Evolutionary conservation across 2,329 filamentous ascomycete species (phyloP), one percentile per base, ranked within the genome.

Genomic region (Pezicula neosporulosa): DNA sequence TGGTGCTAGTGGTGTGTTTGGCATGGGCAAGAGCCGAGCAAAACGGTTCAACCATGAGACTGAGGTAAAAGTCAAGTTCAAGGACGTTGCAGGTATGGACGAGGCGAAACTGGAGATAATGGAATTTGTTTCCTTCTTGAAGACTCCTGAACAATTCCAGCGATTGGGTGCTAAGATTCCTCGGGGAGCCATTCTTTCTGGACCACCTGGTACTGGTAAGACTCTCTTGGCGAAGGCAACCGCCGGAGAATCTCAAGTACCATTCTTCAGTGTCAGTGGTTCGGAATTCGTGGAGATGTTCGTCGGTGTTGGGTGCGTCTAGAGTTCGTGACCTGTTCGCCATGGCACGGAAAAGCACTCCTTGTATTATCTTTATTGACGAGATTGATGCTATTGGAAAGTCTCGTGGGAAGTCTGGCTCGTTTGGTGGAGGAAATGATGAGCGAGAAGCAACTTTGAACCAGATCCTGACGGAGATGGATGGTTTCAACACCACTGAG

Each of bases 211-310:
- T 78, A 99, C 94, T 44, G 94, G 94, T 85, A 99, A 99, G 77
- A 99, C 94, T 2, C 76, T 99, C 55, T 82, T 99, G 43, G 94
- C 94, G 56, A 99, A 99, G 76, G 94, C 94, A 13, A 99, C 94
- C 9, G 94, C 94, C 47, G 94, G 94, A 68, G 94, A 99, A 74
- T 97, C 94, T 24, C 87, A 89, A 41, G 94, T 99, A 30, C 94
- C 94, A 0, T 99, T 99, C 80, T 99, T 92, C 80, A 96, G 90
- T 65, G 94, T 99, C 63, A 97, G 91, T 70, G 94, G 94, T 67
- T 99, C 94, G 45, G 94, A 99, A 69, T 99, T 99, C 67, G 93
- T 99, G 30, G 94, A 99, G 74, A 99, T 99, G 93, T 99, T 99
- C 68, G 94, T 99, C 47, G 94, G 94, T 82, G 94, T 99, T 54